Percentiles rank a stretch among this genome's conserved stretches.
Evolutionary conservation across 2,329 filamentous ascomycete genomes (phyloP).

Genomic region (Apiospora arundinis): DNA sequence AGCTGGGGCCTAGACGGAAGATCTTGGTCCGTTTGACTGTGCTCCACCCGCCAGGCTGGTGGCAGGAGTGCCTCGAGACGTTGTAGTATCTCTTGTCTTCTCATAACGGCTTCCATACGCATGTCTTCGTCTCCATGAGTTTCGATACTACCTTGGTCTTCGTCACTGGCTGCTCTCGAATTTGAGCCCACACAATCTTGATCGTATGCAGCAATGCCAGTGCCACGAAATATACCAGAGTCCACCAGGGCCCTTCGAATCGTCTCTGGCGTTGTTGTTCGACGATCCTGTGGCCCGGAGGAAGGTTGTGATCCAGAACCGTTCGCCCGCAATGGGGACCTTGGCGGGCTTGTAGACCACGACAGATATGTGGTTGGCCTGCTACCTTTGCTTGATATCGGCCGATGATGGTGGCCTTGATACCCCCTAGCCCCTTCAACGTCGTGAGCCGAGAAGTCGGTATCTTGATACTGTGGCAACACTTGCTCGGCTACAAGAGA

Average conservation of each 20-base stretch:
- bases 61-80: neutral
- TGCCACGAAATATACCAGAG: slow-evolving; percentile 23
- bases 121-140: neutral
- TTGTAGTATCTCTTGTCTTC: neutral
- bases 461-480: neutral
- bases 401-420: neutral
- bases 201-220: slow-evolving; percentile 22
- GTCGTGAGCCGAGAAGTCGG: neutral
- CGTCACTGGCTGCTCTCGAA: neutral
- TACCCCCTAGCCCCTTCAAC: neutral
- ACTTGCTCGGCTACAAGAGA: neutral
- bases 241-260: slow-evolving; percentile 17
- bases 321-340: neutral
- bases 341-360: slow-evolving; percentile 31
- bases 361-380: slow-evolving; percentile 28
- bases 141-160: neutral
- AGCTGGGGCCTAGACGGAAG: neutral
- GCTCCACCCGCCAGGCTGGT: slow-evolving; percentile 5
- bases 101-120: too few species aligned
- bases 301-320: neutral
- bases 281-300: neutral
- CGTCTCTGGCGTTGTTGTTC: slow-evolving; percentile 16
- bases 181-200: neutral
- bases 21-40: neutral
- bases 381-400: slow-evolving; percentile 9